Evolutionary conservation across 768 basidiomycete species (phyloP).

Genomic region (Dentipellis sp.): DNA sequence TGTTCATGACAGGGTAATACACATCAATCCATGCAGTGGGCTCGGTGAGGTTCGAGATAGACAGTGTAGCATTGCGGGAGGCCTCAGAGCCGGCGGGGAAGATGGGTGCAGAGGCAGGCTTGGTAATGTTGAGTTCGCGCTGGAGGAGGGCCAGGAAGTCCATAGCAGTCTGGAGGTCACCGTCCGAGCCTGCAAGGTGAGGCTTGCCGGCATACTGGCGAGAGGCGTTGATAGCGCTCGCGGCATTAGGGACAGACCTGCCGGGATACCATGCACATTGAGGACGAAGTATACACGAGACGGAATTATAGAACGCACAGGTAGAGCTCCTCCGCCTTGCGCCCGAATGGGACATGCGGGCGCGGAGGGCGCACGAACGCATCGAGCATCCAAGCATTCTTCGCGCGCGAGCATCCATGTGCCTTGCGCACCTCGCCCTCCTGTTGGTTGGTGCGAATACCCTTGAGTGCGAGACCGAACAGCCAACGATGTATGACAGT

Average conservation of each 20-base stretch:
- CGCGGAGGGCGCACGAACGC: conserved; percentile 15
- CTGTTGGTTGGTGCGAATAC: background rate
- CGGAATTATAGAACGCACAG: conserved; percentile 23
- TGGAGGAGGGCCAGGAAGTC: conserved; percentile 62
- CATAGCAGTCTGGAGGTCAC: conserved; percentile 54
- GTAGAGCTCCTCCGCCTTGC: conserved; percentile 34
- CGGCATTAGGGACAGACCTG: conserved; percentile 43
- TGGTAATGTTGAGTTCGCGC: conserved; percentile 44
- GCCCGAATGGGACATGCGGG: conserved; percentile 19
- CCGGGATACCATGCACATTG: background rate
- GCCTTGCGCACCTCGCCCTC: background rate
- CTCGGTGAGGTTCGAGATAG: conserved; percentile 30
- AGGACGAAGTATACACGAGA: background rate
- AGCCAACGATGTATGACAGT: conserved; percentile 7
- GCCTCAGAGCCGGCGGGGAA: conserved; percentile 61
- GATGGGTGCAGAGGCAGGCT: conserved; percentile 38
- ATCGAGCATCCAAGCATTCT: conserved; percentile 7
- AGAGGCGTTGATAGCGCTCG: conserved; percentile 41
- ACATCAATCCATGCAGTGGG: conserved; percentile 77
- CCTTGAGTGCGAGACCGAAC: background rate
- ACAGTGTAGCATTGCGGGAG: conserved; percentile 61
- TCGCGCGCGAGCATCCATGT: background rate
- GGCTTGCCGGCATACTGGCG: conserved; percentile 43
- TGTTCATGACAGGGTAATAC: conserved; percentile 87
- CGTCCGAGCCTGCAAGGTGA: conserved; percentile 50